A percentile compares a stretch with the other conserved stretches of the same genome.
Conservation (phyloP, 2,329 filamentous ascomycete genomes). For the Exophiala alcalophila region DNA sequence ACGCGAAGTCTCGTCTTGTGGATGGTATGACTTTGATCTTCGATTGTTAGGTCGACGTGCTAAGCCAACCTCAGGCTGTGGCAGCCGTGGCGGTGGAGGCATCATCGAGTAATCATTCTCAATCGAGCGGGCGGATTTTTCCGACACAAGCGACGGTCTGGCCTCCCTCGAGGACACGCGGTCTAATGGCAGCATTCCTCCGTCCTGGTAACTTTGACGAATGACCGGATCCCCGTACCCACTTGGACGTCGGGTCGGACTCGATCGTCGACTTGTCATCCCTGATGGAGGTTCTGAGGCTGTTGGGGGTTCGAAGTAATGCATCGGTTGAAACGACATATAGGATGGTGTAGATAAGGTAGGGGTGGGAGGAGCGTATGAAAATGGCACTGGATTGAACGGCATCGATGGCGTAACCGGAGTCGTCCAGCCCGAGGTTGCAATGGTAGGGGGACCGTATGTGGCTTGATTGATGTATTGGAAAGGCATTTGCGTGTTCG, state of each 20-base stretch:
- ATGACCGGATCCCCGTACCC: conserved; percentile 24
- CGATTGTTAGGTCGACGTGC: conserved; percentile 20
- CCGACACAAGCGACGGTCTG: conserved; percentile 15
- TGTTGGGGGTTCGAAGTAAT: conserved; percentile 11
- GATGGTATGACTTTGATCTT: conserved; percentile 25
- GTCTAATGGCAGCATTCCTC: conserved; percentile 5
- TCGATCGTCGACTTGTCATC: conserved; percentile 17
- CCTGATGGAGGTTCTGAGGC: conserved; percentile 17
- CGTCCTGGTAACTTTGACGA: conserved; percentile 12
- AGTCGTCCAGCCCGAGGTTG: conserved; percentile 12
- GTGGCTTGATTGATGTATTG: conserved; percentile 15
- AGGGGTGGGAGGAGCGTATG: conserved; percentile 12
- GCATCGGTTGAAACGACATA: conserved; percentile 9
- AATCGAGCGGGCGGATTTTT: conserved; percentile 19
- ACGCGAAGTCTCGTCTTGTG: conserved; percentile 10
- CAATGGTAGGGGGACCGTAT: conserved; percentile 13
- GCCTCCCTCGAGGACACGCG: conserved; percentile 14
- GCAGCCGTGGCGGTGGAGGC: conserved; percentile 26
- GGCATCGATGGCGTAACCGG: conserved; percentile 18
- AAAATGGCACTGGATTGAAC: conserved; percentile 13
- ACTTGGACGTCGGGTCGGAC: conserved; percentile 13
- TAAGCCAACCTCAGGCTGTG: conserved; percentile 11
- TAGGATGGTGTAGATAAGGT: conserved; percentile 12
- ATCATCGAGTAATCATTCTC: conserved; percentile 25
- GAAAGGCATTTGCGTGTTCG: conserved; percentile 1